Base-by-base conservation (phyloP, 441 rosid genomes). In the Populus hybrid region DNA sequence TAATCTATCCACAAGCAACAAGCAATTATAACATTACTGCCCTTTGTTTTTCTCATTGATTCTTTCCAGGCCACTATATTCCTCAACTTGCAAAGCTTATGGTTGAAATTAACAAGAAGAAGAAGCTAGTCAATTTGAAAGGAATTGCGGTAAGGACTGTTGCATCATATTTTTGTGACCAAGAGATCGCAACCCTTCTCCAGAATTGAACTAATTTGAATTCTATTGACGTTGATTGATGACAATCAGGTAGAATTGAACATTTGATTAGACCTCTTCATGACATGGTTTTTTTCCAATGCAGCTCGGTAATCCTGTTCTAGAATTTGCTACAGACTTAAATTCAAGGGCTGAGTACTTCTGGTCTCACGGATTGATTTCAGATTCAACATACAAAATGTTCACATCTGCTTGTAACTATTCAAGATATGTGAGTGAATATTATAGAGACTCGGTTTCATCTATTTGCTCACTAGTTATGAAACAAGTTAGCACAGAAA, bases 311-410 rank as follows among this genome's bases (percentile, higher is more conserved):
- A 95, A 94, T 84, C 98, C 98, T 9, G 94, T 94, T 70, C 78
- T 94, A 9, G 98, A 94, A 80, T 94, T 88, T 69, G 87, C 92
- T 1, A 93, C 94, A 3, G 98, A 94, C 82, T 90, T 94, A 76
- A 93, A 95, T 79, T 95, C 98, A 32, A 80, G 98, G 83, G 98
- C 98, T 24, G 98, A 93, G 85, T 95, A 84, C 84, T 93, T 95
- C 80, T 95, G 98, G 98, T 95, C 98, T 78, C 98, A 93, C 75
- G 98, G 98, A 71, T 79, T 95, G 79, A 89, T 95, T 66, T 91
- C 98, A 1, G 98, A 95, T 81, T 81, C 95, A 2, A 91, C 98
- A 19, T 93, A 87, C 86, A 90, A 85, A 78, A 84, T 91, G 92
- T 96, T 96, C 87, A 90, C 99, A 75, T 84, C 93, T 73, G 85